Base-by-base conservation (phyloP, 257 asterid species). In the Nicotiana noctiflora region DNA sequence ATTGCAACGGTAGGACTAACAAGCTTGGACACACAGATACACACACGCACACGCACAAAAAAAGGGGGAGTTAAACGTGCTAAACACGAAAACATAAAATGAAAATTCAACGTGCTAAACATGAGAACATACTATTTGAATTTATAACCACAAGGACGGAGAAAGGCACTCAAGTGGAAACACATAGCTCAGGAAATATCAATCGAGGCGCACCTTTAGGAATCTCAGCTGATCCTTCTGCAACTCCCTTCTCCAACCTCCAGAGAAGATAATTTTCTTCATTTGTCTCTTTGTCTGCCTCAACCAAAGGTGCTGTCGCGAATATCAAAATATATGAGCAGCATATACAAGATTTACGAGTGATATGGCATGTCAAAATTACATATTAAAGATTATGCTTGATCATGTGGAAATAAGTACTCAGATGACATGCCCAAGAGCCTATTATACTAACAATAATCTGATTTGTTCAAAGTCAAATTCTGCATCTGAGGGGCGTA, bases 191-290 rank as follows among this genome's bases (percentile, higher is more conserved):
- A 51, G 5, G 55, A 51, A n/a, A 72, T 11, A 81, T 55, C 15
- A 64, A 66, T 2, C 8, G 7, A 67, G 59, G 49, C 3, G 46
- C 46, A 94, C 98, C 98, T 91, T 92, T 93, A 21, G 97, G 94
- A 78, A 95, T 93, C 89, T 95, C 99, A 65, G 86, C 64, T 25
- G 99, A 81, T 86, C 99, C 99, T 89, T 93, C 98, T 2, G 99
- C 98, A 63, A 95, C 89, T 81, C 99, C 98, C 84, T 91, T 89
- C 90, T 91, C 98, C 85, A 93, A 85, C 87, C 99, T 93, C 98
- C 97, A 93, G 59, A 89, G 90, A 88, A 91, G 87, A 87, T 74
- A 95, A 76, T 92, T 90, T 5, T 86, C 91, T 89, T 93, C 99
- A 40, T 84, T 90, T 0, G 97, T 90, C 86, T 92, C 93, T 87